Conservation (phyloP, 129 eudicot genomes). For the Helianthus tuberosus region DNA sequence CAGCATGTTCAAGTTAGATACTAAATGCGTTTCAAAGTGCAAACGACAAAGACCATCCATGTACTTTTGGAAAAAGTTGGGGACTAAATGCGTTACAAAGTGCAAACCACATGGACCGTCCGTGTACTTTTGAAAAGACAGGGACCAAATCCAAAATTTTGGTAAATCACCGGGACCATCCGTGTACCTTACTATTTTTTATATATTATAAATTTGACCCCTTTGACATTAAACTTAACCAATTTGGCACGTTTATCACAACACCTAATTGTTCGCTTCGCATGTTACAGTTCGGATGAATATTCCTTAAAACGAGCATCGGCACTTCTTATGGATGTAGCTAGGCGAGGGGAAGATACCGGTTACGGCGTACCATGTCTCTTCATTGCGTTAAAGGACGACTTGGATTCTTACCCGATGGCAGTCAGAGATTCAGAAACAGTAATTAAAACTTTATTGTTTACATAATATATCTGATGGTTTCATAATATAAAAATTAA, state of each 20-base stretch:
- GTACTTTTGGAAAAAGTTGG: too few relatives aligned
- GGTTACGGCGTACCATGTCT: slow-evolving; percentile 89
- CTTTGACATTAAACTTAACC: neutral
- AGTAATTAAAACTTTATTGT: slow-evolving; percentile 37
- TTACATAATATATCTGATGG: neutral
- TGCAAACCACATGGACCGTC: too few relatives aligned
- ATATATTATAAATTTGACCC: neutral
- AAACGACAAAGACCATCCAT: too few relatives aligned
- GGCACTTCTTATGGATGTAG: slow-evolving; percentile 78
- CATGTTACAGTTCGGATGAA: slow-evolving; percentile 73
- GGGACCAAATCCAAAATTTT: too few relatives aligned
- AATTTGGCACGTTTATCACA: neutral
- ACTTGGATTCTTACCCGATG: slow-evolving; percentile 68
- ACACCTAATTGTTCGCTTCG: neutral
- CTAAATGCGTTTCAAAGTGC: too few relatives aligned
- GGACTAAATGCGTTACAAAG: too few relatives aligned
- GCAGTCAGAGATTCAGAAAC: slow-evolving; percentile 70
- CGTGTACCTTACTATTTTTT: too few relatives aligned
- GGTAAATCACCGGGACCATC: too few relatives aligned
- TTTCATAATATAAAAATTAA: neutral
- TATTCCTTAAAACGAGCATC: slow-evolving; percentile 80
- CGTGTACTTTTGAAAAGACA: too few relatives aligned
- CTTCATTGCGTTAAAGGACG: slow-evolving; percentile 85
- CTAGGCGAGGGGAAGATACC: slow-evolving; percentile 88
- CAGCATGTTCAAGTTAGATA: too few relatives aligned